These are phyloP conservation scores for Allantophomopsis lycopodina DNA, from an alignment of 2,329 filamentous ascomycete species.

Conservation along the genomic window DNA sequence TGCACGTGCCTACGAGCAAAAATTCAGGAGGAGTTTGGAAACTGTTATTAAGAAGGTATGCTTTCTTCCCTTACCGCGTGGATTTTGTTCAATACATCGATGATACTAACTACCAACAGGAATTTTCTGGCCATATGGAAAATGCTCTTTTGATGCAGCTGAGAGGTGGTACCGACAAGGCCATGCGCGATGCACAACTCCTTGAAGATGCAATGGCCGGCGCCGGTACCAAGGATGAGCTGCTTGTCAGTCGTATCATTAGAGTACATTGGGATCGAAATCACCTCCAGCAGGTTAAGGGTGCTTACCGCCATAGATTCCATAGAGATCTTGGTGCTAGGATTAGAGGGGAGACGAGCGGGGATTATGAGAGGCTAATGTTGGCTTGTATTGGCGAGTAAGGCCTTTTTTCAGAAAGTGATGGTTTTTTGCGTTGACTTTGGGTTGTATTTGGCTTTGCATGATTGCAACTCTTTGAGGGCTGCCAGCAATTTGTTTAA, in stretches of 20 bases:
- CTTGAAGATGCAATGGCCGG: constrained; percentile 86
- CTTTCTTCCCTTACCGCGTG: not conserved
- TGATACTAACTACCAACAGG: constrained; percentile 22
- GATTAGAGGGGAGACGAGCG: constrained; percentile 72
- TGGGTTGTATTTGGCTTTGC: too few relatives aligned
- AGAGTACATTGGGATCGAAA: constrained; percentile 71
- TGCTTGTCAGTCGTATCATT: constrained; percentile 67
- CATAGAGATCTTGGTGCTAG: constrained; percentile 51
- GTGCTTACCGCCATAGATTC: constrained; percentile 62
- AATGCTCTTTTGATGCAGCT: constrained; percentile 71
- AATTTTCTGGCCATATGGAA: constrained; percentile 90
- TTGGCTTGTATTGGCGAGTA: constrained; percentile 39
- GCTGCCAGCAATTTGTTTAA: too few relatives aligned
- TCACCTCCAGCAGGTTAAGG: constrained; percentile 64
- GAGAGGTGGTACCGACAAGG: constrained; percentile 63
- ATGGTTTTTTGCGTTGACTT: too few relatives aligned
- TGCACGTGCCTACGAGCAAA: constrained; percentile 56
- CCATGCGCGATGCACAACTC: constrained; percentile 67
- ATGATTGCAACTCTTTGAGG: too few relatives aligned
- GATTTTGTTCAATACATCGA: constrained; percentile 3
- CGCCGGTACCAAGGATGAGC: constrained; percentile 70
- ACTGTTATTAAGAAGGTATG: constrained; percentile 57
- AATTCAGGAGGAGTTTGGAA: constrained; percentile 58
- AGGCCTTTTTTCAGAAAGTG: too few relatives aligned
- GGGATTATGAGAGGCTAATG: constrained; percentile 68